Percentiles rank a stretch among this genome's conserved stretches.
Conservation (phyloP, 768 basidiomycete species). For the Xerocomus brunneocitrinus region DNA sequence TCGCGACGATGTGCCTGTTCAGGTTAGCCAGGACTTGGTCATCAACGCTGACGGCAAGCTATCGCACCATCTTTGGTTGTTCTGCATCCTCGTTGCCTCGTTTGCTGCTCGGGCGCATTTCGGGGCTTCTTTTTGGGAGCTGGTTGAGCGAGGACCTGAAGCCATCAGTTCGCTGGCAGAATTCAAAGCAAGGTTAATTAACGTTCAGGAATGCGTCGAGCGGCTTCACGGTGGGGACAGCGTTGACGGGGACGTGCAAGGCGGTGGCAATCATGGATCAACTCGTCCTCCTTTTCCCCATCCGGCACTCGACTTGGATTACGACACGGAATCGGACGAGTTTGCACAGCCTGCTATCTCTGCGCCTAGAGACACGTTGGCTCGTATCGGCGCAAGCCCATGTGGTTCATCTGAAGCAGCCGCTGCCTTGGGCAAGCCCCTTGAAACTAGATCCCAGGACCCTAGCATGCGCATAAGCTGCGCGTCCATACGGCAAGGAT, state of each 20-base stretch:
- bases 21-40: constrained; percentile 25
- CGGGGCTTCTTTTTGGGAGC: constrained; percentile 11
- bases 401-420: not conserved
- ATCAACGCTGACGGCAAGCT: constrained; percentile 50
- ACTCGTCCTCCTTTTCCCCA: constrained; percentile 20
- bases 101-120: constrained; percentile 13
- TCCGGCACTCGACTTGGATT: constrained; percentile 15
- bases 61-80: constrained; percentile 48
- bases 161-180: constrained; percentile 11
- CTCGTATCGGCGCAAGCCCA: not conserved
- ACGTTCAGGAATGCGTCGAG: constrained; percentile 21
- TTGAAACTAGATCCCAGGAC: constrained; percentile 4
- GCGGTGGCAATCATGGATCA: constrained; percentile 22
- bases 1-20: constrained; percentile 11
- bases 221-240: constrained; percentile 10
- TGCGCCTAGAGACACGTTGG: not conserved
- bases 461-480: constrained; percentile 14
- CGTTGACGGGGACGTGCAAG: constrained; percentile 19
- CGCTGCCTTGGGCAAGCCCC: not conserved
- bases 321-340: constrained; percentile 17
- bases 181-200: constrained; percentile 24
- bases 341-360: constrained; percentile 9
- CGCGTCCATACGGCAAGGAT: constrained; percentile 7
- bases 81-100: constrained; percentile 32
- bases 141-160: constrained; percentile 11